phyloP scores from a whole-genome alignment of 1,139 yeast genomes.

The Saccharomyces hybrid region DNA sequence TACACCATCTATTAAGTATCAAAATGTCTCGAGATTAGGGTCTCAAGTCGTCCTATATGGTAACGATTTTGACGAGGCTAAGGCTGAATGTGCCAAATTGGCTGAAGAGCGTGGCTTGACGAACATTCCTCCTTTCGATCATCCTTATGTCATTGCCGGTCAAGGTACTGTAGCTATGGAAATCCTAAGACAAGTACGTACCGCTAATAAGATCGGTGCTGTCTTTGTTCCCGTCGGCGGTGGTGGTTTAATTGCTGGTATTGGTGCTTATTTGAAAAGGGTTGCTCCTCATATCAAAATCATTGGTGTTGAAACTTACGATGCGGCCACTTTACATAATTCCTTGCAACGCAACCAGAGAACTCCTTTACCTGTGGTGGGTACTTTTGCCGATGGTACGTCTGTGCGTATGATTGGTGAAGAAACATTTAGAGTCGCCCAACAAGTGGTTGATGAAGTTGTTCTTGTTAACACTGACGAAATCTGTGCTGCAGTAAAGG shows the following conservation, averaged over 20 bases:
- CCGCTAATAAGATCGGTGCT: slow-evolving; percentile 62
- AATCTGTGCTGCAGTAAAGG: slow-evolving; percentile 95
- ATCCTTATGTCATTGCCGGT: slow-evolving; percentile 98
- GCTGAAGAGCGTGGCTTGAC: slow-evolving; percentile 64
- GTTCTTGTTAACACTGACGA: slow-evolving; percentile 88
- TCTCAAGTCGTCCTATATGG: slow-evolving; percentile 90
- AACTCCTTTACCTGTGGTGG: slow-evolving; percentile 59
- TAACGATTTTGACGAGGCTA: slow-evolving; percentile 90
- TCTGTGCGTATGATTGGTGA: slow-evolving; percentile 88
- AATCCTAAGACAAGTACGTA: slow-evolving; percentile 73
- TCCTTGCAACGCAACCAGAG: slow-evolving; percentile 55
- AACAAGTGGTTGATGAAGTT: slow-evolving; percentile 78
- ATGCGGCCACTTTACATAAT: slow-evolving; percentile 83
- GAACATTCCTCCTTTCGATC: slow-evolving; percentile 94
- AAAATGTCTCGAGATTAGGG: slow-evolving; percentile 86
- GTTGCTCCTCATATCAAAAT: slow-evolving; percentile 96
- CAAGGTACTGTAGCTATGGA: slow-evolving; percentile 98
- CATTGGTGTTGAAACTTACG: slow-evolving; percentile 93
- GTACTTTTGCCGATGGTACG: slow-evolving; percentile 99
- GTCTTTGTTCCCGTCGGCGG: slow-evolving; percentile 95
- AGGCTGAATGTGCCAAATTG: slow-evolving; percentile 74
- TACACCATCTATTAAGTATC: slow-evolving; percentile 89
- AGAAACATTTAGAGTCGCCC: slow-evolving; percentile 80
- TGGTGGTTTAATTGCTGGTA: slow-evolving; percentile 91
- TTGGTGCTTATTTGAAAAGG: slow-evolving; percentile 82